Evolutionary conservation across 306 rosid genomes (phyloP).

Genomic region (Gastrolobium villosum): DNA sequence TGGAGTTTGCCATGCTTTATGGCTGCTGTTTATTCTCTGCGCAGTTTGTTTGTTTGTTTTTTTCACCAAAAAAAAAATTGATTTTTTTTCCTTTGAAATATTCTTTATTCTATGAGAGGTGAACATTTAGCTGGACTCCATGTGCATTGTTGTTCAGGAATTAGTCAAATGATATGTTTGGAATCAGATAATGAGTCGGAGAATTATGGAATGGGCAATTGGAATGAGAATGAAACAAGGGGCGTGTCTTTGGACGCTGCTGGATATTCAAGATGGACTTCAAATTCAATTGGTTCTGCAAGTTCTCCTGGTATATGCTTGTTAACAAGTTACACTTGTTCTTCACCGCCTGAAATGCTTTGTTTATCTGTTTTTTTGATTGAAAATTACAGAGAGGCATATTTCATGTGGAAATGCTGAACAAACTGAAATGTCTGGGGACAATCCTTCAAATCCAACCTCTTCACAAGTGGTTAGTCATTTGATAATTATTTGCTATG

Average conservation of each 20-base stretch:
- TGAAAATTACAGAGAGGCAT: conserved; percentile 33
- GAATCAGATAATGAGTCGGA: conserved; percentile 87
- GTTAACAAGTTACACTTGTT: conserved; percentile 30
- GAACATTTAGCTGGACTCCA: conserved; percentile 1
- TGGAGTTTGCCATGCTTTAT: background rate
- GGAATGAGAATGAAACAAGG: conserved; percentile 50
- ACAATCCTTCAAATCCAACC: conserved; percentile 46
- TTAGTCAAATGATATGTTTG: conserved; percentile 78
- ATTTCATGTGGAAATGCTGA: conserved; percentile 54
- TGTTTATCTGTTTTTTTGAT: conserved; percentile 29
- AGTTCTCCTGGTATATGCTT: conserved; percentile 62
- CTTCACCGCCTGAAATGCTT: conserved; percentile 34
- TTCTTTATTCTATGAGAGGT: conserved; percentile 13
- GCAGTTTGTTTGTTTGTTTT: background rate
- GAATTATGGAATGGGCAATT: conserved; percentile 46
- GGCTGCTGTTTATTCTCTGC: background rate
- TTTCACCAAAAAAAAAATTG: background rate
- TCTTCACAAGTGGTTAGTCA: conserved; percentile 54
- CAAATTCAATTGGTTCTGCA: conserved; percentile 43
- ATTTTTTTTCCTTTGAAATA: background rate
- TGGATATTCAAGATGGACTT: conserved; percentile 55
- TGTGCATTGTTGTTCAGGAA: conserved; percentile 55
- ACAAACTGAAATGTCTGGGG: conserved; percentile 46
- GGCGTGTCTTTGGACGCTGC: conserved; percentile 34
- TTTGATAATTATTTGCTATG: conserved; percentile 49